These are phyloP conservation scores for Lactarius deliciosus DNA, from an alignment of 768 basidiomycete genomes.

Conservation along the genomic window DNA sequence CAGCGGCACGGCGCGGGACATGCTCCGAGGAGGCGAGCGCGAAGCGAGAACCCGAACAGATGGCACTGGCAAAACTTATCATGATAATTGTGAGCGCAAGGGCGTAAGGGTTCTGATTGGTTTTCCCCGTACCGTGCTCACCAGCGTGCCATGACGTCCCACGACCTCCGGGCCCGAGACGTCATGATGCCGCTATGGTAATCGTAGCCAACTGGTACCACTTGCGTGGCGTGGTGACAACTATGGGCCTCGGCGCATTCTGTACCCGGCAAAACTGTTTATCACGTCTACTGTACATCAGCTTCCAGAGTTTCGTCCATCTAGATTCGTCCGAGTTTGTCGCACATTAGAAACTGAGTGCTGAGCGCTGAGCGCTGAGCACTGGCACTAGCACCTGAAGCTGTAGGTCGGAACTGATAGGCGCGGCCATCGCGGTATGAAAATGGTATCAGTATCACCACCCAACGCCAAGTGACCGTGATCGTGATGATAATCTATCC, in stretches of 20 bases:
- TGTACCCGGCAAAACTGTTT: neutral
- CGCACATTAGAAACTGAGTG: neutral
- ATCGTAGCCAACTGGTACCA: neutral
- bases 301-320: neutral
- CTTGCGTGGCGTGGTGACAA: neutral
- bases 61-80: neutral
- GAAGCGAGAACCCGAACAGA: neutral
- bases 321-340: conserved; percentile 1
- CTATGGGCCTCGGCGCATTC: neutral
- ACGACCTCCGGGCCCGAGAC: neutral
- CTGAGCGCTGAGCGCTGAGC: neutral
- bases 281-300: neutral
- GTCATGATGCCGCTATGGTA: neutral
- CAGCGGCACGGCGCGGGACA: neutral
- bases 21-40: neutral
- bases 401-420: neutral
- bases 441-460: neutral
- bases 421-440: neutral
- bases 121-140: neutral
- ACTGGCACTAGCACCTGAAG: neutral
- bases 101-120: neutral
- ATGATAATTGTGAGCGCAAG: neutral
- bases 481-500: conserved; percentile 1
- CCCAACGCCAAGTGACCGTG: neutral
- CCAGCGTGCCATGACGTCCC: neutral